phyloP scores from a whole-genome alignment of 495 filamentous ascomycete species.

The Penicillium ochrochloron region DNA sequence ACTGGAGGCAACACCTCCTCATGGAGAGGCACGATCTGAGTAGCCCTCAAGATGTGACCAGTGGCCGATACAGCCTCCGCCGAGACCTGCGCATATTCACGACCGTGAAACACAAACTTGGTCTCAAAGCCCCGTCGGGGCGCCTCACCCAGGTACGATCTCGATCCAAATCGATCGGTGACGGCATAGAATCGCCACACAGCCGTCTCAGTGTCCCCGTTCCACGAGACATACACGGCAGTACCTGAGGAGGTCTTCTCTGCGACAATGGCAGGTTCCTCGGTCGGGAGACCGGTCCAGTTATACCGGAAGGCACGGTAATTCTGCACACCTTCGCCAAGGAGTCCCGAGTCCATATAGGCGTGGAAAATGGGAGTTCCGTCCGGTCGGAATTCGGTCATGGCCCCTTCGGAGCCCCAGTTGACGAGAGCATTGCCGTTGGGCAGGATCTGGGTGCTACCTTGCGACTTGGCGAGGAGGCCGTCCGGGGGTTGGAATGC shows the following conservation, averaged over 20 bases:
- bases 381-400: constrained; percentile 57
- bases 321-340: constrained; percentile 42
- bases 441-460: constrained; percentile 59
- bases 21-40: constrained; percentile 27
- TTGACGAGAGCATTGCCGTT: constrained; percentile 58
- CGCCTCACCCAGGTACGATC: constrained; percentile 41
- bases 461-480: constrained; percentile 59
- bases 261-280: constrained; percentile 41
- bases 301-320: constrained; percentile 43
- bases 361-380: constrained; percentile 53
- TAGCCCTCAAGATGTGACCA: constrained; percentile 35
- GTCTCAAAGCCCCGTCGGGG: constrained; percentile 47
- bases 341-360: constrained; percentile 37
- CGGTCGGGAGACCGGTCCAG: constrained; percentile 41
- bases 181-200: constrained; percentile 45
- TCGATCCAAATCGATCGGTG: constrained; percentile 38
- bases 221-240: constrained; percentile 47
- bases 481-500: constrained; percentile 52
- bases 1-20: constrained; percentile 27
- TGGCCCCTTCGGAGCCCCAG: constrained; percentile 58
- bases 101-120: constrained; percentile 26
- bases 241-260: constrained; percentile 35
- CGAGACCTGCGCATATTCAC: constrained; percentile 10
- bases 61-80: constrained; percentile 28
- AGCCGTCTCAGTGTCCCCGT: constrained; percentile 47